Base-by-base conservation (phyloP, 2,329 filamentous ascomycete species). In the Xylariaceae sp. region DNA sequence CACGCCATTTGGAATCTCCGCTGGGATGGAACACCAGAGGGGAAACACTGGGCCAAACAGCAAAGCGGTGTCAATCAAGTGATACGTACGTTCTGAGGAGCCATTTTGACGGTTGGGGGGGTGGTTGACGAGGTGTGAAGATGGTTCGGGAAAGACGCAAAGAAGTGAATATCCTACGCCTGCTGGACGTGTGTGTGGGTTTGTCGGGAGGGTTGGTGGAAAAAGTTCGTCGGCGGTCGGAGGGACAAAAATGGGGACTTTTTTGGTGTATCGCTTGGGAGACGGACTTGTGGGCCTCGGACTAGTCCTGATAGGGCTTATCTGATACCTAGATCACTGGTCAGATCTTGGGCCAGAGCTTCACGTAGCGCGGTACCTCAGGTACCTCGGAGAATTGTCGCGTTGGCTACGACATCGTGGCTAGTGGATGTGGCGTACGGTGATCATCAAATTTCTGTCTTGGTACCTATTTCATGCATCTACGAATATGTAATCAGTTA, bases 71-170 rank as follows among this genome's bases (percentile, higher is more conserved):
- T 80, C 76, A 78, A 75, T 80, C 76, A 78, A 75, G 70, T 72
- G 69, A 78, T 85, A 96, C 92, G 81, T 96, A 97, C 92, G 81
- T 88, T 84, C 80, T 82, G 82, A 79, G 88, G 84, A 86, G 88
- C 89, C 91, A 96, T 96, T 89, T 78, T 71, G 78, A 65, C 57
- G 67, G 59, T 37, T 57, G 56, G 55, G 13, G 17, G 57, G 61
- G 52, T 57, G 8, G 56, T 50, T 49, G 56, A 69, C 74, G 68
- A 70, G 2, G 72, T 68, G 72, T 68, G 66, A 67, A 68, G 23
- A 30, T 30, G 23, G 23, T 30, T 30, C 23, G 23, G 23, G 4
- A 30, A 30, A 30, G 67, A 78, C 88, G 88, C 88, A 92, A 91
- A 92, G 88, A 92, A 77, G 82, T 78, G 61, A 59, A 72, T 30